Conservation (phyloP, 331 rosid genomes). For the Acacia concinna region DNA sequence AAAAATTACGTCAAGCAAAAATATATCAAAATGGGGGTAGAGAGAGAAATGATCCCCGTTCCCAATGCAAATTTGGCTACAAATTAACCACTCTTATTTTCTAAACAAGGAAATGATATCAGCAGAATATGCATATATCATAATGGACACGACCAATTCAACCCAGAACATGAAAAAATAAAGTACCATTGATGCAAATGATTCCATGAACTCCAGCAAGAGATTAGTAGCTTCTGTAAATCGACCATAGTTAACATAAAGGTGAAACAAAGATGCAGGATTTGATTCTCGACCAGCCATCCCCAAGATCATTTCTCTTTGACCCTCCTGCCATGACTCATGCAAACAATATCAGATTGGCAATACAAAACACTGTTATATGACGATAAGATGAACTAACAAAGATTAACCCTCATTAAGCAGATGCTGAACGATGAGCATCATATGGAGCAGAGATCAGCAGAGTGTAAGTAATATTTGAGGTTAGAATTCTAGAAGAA, state of each 20-base stretch:
- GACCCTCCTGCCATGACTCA: slow-evolving; percentile 66
- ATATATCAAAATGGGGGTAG: not conserved
- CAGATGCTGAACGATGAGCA: not conserved
- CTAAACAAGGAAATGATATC: not conserved
- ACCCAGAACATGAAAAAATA: slow-evolving; percentile 25
- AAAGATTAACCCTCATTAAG: not conserved
- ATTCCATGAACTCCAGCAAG: slow-evolving; percentile 71
- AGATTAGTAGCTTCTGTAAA: slow-evolving; percentile 84
- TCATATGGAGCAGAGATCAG: not conserved
- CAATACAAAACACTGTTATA: slow-evolving; percentile 2
- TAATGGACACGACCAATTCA: slow-evolving; percentile 22
- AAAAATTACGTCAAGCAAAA: not conserved
- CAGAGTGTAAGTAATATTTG: not conserved
- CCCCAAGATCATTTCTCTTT: slow-evolving; percentile 58
- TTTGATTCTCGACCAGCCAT: slow-evolving; percentile 87
- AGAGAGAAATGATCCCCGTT: not conserved
- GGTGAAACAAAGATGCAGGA: slow-evolving; percentile 78
- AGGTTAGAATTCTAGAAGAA: not conserved
- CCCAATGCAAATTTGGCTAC: not conserved
- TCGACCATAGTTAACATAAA: slow-evolving; percentile 85
- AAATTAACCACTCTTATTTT: not conserved
- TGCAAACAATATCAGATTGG: slow-evolving; percentile 27
- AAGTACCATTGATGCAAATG: slow-evolving; percentile 71
- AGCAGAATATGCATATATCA: slow-evolving; percentile 1
- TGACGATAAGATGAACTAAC: slow-evolving; percentile 1